These are phyloP conservation scores for Verticillium klebahnii DNA, from an alignment of 2,329 filamentous ascomycete species.

Conservation along the genomic window DNA sequence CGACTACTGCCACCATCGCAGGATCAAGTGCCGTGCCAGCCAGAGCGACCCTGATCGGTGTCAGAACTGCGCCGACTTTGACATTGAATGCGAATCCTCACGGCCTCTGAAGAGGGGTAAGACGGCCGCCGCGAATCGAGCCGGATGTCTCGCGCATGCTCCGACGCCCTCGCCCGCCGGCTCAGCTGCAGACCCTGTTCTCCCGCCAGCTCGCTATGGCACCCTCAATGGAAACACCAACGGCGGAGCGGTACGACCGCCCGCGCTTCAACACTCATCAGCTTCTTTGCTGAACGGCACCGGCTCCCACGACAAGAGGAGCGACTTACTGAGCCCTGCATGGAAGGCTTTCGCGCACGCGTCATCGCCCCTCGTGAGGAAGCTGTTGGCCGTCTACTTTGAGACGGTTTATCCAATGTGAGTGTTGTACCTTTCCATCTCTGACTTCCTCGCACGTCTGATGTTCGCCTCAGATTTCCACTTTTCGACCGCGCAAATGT, in stretches of 20 bases:
- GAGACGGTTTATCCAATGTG: conserved; percentile 48
- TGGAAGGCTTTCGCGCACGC: conserved; percentile 13
- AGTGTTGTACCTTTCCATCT: neutral
- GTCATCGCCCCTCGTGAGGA: conserved; percentile 23
- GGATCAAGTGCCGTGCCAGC: conserved; percentile 20
- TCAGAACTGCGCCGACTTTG: conserved; percentile 27
- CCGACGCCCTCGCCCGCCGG: neutral
- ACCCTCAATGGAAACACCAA: conserved; percentile 16
- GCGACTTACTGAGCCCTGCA: conserved; percentile 12
- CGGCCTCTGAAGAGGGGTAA: neutral
- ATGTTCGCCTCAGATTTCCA: conserved; percentile 23
- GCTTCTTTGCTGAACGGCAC: neutral
- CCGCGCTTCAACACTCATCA: neutral
- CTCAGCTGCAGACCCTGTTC: neutral
- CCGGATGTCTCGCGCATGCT: neutral
- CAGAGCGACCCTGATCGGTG: conserved; percentile 32
- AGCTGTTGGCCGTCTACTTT: conserved; percentile 45
- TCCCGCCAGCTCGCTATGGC: conserved; percentile 3
- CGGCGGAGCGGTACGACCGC: neutral
- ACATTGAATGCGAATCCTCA: neutral
- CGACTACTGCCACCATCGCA: conserved; percentile 41
- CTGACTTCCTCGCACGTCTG: neutral
- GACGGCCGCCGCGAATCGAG: neutral
- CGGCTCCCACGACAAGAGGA: neutral
- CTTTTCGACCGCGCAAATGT: conserved; percentile 44